Evolutionary conservation across 2,329 filamentous ascomycete genomes (phyloP).

Genomic region (Cordyceps tenuipes): DNA sequence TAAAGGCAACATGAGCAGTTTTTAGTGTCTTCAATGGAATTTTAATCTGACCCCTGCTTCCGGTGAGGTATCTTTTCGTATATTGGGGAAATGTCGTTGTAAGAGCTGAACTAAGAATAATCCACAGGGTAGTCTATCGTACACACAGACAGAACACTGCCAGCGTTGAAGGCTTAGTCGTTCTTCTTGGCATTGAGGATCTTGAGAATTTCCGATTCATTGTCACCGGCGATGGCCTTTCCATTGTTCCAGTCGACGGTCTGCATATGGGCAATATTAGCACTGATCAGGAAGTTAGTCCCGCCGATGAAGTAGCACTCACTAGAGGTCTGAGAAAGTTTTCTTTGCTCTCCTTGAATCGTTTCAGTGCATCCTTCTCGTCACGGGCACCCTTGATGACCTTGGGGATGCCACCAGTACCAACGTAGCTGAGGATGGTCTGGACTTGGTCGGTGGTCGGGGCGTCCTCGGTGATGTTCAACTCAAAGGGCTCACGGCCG

Average conservation of each 20-base stretch:
- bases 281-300: neutral
- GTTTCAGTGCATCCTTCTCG: constrained; percentile 69
- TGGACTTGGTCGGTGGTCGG: constrained; percentile 78
- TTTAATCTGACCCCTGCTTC: neutral
- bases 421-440: constrained; percentile 78
- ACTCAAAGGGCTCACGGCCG: constrained; percentile 65
- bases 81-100: neutral
- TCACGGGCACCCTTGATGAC: constrained; percentile 68
- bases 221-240: constrained; percentile 66
- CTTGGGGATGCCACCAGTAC: constrained; percentile 46
- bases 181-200: constrained; percentile 54
- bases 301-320: constrained; percentile 27
- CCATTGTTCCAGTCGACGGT: constrained; percentile 93
- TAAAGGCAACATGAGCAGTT: neutral
- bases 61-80: neutral
- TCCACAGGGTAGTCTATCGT: constrained; percentile 11
- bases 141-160: constrained; percentile 12
- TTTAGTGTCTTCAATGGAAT: neutral
- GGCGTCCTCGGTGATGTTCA: constrained; percentile 70
- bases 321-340: constrained; percentile 72
- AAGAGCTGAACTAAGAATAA: constrained; percentile 2
- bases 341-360: constrained; percentile 60
- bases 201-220: constrained; percentile 83
- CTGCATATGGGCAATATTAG: constrained; percentile 22
- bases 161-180: constrained; percentile 1